A percentile compares a stretch with the other conserved stretches of the same genome.
phyloP scores from a whole-genome alignment of 768 basidiomycete genomes.

The Gautieria morchelliformis region DNA sequence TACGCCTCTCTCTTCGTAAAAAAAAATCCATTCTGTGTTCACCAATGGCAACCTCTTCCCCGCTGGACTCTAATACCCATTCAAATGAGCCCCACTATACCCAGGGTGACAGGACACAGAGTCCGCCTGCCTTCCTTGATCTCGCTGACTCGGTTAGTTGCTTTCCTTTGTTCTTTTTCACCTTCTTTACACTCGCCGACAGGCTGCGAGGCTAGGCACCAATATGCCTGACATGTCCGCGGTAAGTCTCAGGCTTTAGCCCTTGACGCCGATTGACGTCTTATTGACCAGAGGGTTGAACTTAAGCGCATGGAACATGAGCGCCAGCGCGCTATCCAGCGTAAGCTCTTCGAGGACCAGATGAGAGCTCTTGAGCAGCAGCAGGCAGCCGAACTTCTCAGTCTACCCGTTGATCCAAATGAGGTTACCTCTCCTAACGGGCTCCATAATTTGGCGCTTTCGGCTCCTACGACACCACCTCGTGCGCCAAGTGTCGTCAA shows the following conservation, averaged over 20 bases:
- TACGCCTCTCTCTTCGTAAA: background rate
- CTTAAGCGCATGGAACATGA: constrained; percentile 77
- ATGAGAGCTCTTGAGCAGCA: constrained; percentile 90
- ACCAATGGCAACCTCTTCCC: constrained; percentile 3
- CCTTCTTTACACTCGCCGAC: constrained; percentile 6
- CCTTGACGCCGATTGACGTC: too few relatives aligned
- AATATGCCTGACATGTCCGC: constrained; percentile 83
- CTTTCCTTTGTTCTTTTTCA: constrained; percentile 8
- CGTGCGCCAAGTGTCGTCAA: constrained; percentile 65
- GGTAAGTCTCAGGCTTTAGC: constrained; percentile 37
- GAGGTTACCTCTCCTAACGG: constrained; percentile 26
- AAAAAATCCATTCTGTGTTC: constrained; percentile 1
- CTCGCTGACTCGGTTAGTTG: constrained; percentile 81
- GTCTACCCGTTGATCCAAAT: constrained; percentile 56
- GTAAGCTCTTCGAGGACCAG: constrained; percentile 91
- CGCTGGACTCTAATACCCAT: constrained; percentile 5
- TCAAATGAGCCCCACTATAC: constrained; percentile 16
- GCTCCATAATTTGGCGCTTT: constrained; percentile 72
- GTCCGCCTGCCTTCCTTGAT: constrained; percentile 87
- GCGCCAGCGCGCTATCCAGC: constrained; percentile 76
- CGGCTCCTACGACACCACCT: constrained; percentile 82
- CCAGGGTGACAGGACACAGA: constrained; percentile 70
- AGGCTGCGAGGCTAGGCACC: constrained; percentile 79
- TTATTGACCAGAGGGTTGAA: constrained; percentile 59
- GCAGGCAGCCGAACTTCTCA: constrained; percentile 79